Evolutionary conservation across 2,329 filamentous ascomycete species (phyloP), one percentile per base, ranked within the genome.

Genomic region (Botrytis paeoniae): DNA sequence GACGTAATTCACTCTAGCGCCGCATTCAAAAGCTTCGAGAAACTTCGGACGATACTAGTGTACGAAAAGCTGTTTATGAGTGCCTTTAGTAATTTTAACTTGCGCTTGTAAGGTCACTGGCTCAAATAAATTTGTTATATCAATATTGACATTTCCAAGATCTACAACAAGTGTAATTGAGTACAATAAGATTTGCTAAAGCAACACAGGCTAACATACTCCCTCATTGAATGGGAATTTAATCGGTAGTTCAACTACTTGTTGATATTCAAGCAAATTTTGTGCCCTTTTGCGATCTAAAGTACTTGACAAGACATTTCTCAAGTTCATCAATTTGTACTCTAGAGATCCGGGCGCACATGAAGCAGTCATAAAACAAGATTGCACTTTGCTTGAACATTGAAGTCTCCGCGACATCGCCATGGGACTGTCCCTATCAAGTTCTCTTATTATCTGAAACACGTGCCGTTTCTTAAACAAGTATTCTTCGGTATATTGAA

Each of bases 371-470:
- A 14, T 14, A 3, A 25, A 5, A 51, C 6, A 51, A 14, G 22
- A 0, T 51, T n/a, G 22, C 48, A n/a, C 9, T n/a, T 51, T n/a
- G 25, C 10, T n/a, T 51, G 25, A 51, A n/a, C 2, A n/a, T 3
- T n/a, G 5, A 51, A n/a, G 12, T 14, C 4, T n/a, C 10, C 4
- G 1, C 12, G 4, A 14, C 3, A n/a, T n/a, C 10, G 16, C 8
- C n/a, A 51, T n/a, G 22, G 25, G 14, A 7, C 48, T n/a, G 22
- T 51, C 5, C 10, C 48, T 14, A 10, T 10, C 43, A 37, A 6
- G 32, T 48, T 14, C 22, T 18, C 22, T n/a, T 7, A 20, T n/a
- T 18, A 9, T 35, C 22, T 3, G 10, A 4, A 48, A 48, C 3
- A 35, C 10, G 4, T 5, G 3, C 12, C 14, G 18, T 18, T 48